phyloP scores from a whole-genome alignment of 2,329 filamentous ascomycete species.

The Aschersonia sp. region DNA sequence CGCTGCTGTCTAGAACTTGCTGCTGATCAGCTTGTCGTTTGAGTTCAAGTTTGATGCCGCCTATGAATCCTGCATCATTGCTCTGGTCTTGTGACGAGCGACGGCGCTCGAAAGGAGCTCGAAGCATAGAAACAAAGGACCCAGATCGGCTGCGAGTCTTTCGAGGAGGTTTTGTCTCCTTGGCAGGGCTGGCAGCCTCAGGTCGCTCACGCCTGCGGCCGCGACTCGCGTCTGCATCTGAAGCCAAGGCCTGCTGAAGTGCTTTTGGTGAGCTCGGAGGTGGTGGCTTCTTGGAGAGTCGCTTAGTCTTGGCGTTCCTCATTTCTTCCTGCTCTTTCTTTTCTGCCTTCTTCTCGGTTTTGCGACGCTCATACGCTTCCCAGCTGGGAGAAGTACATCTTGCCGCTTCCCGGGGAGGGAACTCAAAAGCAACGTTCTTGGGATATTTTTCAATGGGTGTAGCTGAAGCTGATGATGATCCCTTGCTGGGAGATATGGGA shows the following conservation, averaged over 20 bases:
- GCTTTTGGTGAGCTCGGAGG: slow-evolving; percentile 10
- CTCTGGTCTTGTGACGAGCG: slow-evolving; percentile 17
- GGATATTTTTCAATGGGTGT: neutral
- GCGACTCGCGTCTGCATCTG: slow-evolving; percentile 4
- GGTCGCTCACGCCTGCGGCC: slow-evolving; percentile 4
- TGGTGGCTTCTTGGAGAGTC: slow-evolving; percentile 18
- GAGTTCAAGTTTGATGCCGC: slow-evolving; percentile 25
- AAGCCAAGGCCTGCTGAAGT: slow-evolving; percentile 4
- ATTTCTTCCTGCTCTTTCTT: slow-evolving; percentile 14
- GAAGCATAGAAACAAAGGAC: slow-evolving; percentile 21
- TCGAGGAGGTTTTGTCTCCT: slow-evolving; percentile 9
- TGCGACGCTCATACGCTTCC: slow-evolving; percentile 40
- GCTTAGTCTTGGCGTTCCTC: slow-evolving; percentile 10
- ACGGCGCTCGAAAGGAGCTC: slow-evolving; percentile 18
- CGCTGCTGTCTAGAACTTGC: slow-evolving; percentile 12
- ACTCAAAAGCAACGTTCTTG: slow-evolving; percentile 14
- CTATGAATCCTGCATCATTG: slow-evolving; percentile 21
- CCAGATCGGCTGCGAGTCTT: slow-evolving; percentile 17
- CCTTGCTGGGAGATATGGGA: neutral
- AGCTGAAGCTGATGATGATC: slow-evolving; percentile 3
- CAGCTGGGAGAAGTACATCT: slow-evolving; percentile 46
- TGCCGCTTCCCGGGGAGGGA: slow-evolving; percentile 15
- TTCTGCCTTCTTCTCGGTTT: slow-evolving; percentile 35
- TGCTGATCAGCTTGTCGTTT: slow-evolving; percentile 19
- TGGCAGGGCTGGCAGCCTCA: slow-evolving; percentile 5